These are phyloP conservation scores for Salvia rosmarinus DNA, from an alignment of 257 asterid genomes.

Conservation along the genomic window DNA sequence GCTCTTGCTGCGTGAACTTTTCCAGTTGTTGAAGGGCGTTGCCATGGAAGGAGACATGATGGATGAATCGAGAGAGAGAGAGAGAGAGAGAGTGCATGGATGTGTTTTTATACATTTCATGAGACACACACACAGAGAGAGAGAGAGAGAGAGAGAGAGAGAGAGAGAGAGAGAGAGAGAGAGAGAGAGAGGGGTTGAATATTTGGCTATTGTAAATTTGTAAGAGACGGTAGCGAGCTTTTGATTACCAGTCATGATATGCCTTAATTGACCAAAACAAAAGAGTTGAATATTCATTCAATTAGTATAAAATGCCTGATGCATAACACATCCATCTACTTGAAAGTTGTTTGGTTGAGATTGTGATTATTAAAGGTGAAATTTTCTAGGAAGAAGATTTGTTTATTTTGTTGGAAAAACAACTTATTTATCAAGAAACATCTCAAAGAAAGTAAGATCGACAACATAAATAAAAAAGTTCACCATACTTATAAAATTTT, in stretches of 20 bases:
- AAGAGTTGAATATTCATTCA: background rate
- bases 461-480: background rate
- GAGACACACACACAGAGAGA: background rate
- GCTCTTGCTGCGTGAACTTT: slow-evolving; percentile 54
- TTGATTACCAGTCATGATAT: background rate
- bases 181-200: background rate
- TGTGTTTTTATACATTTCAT: background rate
- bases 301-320: background rate
- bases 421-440: background rate
- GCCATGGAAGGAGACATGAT: slow-evolving; percentile 4
- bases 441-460: background rate
- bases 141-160: background rate
- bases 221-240: background rate
- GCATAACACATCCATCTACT: background rate
- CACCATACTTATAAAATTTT: too few species aligned
- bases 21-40: slow-evolving; percentile 42
- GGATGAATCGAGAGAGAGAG: slow-evolving; percentile 2
- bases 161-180: slow-evolving; percentile 4
- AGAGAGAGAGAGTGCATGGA: slow-evolving; percentile 23
- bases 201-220: background rate
- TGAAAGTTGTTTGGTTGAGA: background rate
- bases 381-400: background rate
- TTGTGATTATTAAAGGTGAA: background rate
- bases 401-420: background rate
- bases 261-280: slow-evolving; percentile 33